Evolutionary conservation across 2,329 filamentous ascomycete genomes (phyloP).

Genomic region (Penicillium italicum): DNA sequence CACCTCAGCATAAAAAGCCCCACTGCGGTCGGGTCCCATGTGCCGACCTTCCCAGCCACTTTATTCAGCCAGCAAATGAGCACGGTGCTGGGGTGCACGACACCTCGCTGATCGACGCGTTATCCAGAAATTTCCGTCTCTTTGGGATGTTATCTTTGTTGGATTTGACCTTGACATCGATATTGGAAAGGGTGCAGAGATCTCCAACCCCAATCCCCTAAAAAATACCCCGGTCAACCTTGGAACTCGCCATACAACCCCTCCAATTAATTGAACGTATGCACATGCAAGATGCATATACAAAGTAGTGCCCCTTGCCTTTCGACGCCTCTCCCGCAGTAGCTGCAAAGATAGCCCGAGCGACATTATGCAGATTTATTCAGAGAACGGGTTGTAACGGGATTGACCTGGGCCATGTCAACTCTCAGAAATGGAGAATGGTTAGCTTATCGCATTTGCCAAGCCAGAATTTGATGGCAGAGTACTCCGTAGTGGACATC

Average conservation of each 20-base stretch:
- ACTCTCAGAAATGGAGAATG: background rate
- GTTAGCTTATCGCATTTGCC: background rate
- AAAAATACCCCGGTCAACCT: constrained; percentile 4
- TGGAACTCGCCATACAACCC: background rate
- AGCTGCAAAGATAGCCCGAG: background rate
- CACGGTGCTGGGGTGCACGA: constrained; percentile 15
- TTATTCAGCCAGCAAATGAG: constrained; percentile 17
- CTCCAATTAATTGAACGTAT: background rate
- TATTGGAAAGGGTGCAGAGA: constrained; percentile 14
- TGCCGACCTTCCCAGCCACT: constrained; percentile 21
- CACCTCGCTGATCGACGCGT: constrained; percentile 13
- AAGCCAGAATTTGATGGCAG: background rate
- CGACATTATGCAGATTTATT: constrained; percentile 4
- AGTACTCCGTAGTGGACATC: too few species aligned
- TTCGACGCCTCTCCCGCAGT: background rate
- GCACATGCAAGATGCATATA: too few species aligned
- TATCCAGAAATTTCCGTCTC: constrained; percentile 10
- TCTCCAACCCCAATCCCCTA: background rate
- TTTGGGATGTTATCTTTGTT: constrained; percentile 11
- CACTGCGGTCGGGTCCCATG: constrained; percentile 10
- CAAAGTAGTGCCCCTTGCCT: background rate
- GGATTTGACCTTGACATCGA: constrained; percentile 20
- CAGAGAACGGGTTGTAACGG: constrained; percentile 14
- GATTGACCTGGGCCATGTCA: background rate
- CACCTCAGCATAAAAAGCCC: constrained; percentile 18